phyloP scores from a whole-genome alignment of 345 rosid genomes.

The Lepidium africanum region DNA sequence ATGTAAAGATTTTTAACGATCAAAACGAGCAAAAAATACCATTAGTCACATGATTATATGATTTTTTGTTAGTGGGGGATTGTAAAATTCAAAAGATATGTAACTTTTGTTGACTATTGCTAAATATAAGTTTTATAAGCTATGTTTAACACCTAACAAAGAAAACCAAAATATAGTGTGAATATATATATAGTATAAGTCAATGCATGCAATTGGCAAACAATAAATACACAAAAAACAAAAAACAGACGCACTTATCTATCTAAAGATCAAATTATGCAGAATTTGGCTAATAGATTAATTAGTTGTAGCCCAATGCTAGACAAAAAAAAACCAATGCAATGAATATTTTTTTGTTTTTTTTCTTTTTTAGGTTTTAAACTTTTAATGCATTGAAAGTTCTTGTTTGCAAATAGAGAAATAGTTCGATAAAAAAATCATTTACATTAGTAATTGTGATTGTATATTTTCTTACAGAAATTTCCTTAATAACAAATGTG shows the following conservation, averaged over 20 bases:
- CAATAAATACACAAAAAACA: too few relatives aligned
- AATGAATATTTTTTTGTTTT: too few relatives aligned
- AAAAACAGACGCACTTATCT: too few relatives aligned
- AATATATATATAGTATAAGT: neutral
- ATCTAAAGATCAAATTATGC: too few relatives aligned
- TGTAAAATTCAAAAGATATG: neutral
- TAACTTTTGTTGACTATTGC: neutral
- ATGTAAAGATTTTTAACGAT: too few relatives aligned
- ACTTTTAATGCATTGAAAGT: too few relatives aligned
- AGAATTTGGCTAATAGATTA: too few relatives aligned
- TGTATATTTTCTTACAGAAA: neutral
- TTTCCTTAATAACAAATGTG: neutral
- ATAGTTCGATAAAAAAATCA: neutral
- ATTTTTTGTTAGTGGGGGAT: neutral
- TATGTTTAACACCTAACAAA: neutral
- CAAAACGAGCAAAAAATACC: too few relatives aligned
- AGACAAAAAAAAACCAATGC: too few relatives aligned
- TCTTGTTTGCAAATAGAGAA: neutral
- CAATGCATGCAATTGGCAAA: too few relatives aligned
- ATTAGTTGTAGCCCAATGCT: too few relatives aligned
- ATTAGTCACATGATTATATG: neutral
- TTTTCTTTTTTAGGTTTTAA: too few relatives aligned
- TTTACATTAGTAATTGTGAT: neutral
- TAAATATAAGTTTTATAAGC: neutral
- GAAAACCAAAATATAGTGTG: neutral